A percentile compares a stretch with the other conserved stretches of the same genome.
phyloP scores from a whole-genome alignment of 2,329 filamentous ascomycete genomes.

The Verticillium klebahnii region DNA sequence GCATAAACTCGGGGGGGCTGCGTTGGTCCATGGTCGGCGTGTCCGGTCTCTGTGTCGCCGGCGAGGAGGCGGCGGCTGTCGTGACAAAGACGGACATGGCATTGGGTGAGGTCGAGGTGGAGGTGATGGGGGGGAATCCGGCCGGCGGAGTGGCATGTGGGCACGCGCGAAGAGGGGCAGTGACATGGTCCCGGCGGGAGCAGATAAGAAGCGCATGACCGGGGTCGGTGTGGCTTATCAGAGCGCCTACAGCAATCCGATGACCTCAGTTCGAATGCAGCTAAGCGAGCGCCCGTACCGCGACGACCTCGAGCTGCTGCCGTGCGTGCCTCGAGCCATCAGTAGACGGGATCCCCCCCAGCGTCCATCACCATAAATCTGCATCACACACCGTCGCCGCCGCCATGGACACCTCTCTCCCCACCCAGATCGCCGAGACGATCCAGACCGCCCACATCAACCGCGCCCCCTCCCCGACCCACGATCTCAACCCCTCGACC shows the following conservation, averaged over 20 bases:
- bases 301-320: neutral
- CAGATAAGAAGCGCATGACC: neutral
- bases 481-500: constrained; percentile 79
- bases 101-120: neutral
- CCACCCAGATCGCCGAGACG: constrained; percentile 68
- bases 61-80: neutral
- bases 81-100: neutral
- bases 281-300: neutral
- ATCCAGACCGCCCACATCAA: constrained; percentile 80
- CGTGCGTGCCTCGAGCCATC: neutral
- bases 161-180: neutral
- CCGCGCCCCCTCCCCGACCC: constrained; percentile 60
- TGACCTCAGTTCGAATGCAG: neutral
- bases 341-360: neutral
- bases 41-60: neutral
- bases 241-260: neutral
- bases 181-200: neutral
- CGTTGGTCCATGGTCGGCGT: constrained; percentile 39
- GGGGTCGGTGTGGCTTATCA: neutral
- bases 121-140: neutral
- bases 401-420: constrained; percentile 46
- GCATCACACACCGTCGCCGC: neutral
- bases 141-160: neutral
- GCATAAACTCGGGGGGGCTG: constrained; percentile 77
- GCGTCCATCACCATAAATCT: neutral